These are phyloP conservation scores for Heliamphora pulchella DNA, from an alignment of 179 eudicot species.

Conservation along the genomic window DNA sequence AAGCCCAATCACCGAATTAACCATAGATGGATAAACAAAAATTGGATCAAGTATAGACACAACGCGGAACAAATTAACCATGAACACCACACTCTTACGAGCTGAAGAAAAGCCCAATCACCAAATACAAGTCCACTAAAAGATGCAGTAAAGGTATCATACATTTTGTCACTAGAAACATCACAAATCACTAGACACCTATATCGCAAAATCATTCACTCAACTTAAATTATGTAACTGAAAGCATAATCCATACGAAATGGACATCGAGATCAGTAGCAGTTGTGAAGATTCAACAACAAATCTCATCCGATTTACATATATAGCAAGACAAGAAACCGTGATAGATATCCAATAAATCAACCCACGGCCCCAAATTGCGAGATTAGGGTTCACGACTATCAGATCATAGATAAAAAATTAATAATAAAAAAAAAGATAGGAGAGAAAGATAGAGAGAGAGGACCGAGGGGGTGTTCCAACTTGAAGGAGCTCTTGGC, in stretches of 20 bases:
- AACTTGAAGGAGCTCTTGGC: slow-evolving; percentile 75
- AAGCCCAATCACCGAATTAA: no score
- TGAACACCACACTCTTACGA: background rate
- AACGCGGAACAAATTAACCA: background rate
- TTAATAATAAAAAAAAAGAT: background rate
- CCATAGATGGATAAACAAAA: no score
- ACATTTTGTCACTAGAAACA: background rate
- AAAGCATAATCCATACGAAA: background rate
- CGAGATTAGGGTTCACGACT: slow-evolving; percentile 7
- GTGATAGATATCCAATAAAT: background rate
- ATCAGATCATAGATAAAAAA: slow-evolving; percentile 3
- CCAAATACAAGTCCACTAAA: no score
- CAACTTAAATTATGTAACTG: background rate
- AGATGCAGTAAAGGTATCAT: background rate
- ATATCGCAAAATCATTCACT: background rate
- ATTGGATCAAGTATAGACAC: background rate
- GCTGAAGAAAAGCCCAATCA: background rate
- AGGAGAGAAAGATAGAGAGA: slow-evolving; percentile 10
- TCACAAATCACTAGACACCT: background rate
- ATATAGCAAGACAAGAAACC: background rate
- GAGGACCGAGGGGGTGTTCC: slow-evolving; percentile 80
- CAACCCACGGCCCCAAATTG: background rate
- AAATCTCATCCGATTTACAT: background rate
- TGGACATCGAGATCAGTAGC: background rate
- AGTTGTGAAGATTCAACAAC: background rate